These are phyloP conservation scores for Solanum virginianum DNA, from an alignment of 257 asterid genomes.

Conservation along the genomic window DNA sequence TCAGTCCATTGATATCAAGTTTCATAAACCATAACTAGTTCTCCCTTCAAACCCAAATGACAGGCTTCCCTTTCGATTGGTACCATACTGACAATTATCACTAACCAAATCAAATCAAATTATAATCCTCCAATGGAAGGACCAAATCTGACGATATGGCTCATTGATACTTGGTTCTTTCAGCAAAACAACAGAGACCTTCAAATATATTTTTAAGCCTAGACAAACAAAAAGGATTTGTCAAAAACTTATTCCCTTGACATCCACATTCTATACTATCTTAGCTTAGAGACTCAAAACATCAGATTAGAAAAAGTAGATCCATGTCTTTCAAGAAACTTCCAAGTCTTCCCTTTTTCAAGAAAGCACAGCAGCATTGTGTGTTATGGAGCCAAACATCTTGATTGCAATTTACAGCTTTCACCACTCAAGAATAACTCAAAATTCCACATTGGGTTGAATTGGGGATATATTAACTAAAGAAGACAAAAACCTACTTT, in stretches of 20 bases:
- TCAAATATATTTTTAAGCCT: background rate
- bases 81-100: background rate
- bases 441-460: background rate
- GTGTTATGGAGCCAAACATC: background rate
- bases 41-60: background rate
- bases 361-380: background rate
- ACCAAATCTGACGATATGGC: background rate
- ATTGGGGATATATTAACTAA: background rate
- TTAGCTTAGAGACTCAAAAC: background rate
- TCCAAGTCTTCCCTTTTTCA: background rate
- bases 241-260: background rate
- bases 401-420: background rate
- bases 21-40: background rate
- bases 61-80: background rate
- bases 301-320: background rate
- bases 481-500: background rate
- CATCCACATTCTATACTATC: background rate
- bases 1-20: background rate
- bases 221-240: background rate
- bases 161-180: background rate
- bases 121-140: background rate
- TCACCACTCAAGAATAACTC: background rate
- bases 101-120: background rate
- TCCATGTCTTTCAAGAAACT: background rate
- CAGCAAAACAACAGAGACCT: background rate